Conservation (phyloP, 139 green algal species). For the Coccomyxa sp. region DNA sequence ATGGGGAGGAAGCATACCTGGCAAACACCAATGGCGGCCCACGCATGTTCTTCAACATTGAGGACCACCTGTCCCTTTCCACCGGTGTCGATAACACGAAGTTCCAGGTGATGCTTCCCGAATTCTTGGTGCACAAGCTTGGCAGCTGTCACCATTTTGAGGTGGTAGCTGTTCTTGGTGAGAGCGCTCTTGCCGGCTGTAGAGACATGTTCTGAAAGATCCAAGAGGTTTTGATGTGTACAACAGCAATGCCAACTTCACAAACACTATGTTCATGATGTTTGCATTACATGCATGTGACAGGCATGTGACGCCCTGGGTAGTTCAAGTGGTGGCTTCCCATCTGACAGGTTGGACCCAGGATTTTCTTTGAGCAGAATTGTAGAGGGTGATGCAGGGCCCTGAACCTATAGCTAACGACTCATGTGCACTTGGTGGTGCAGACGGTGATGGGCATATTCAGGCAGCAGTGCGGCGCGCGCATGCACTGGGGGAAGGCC, state of each 20-base stretch:
- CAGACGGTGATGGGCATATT: conserved; percentile 24
- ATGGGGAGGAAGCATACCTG: conserved; percentile 60
- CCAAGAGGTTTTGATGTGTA: too few species aligned
- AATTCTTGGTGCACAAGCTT: not conserved
- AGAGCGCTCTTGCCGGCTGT: not conserved
- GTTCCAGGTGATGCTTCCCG: conserved; percentile 20
- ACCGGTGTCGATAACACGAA: conserved; percentile 18
- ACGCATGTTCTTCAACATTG: conserved; percentile 77
- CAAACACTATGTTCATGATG: too few species aligned
- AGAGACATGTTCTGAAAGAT: not conserved
- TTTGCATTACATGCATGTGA: too few species aligned
- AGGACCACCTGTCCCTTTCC: conserved; percentile 67
- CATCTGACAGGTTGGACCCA: too few species aligned
- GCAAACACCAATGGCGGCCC: conserved; percentile 47
- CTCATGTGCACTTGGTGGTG: not conserved
- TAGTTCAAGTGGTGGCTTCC: too few species aligned
- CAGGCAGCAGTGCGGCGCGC: conserved; percentile 43
- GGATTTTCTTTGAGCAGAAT: too few species aligned
- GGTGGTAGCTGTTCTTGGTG: not conserved
- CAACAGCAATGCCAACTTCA: too few species aligned
- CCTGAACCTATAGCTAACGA: too few species aligned
- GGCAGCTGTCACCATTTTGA: not conserved
- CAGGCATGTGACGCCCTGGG: too few species aligned
- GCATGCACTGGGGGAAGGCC: conserved; percentile 80
- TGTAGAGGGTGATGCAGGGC: not conserved